These are phyloP conservation scores for Ustilago xerochloae DNA, from an alignment of 1,284 basidiomycete genomes.

Conservation along the genomic window DNA sequence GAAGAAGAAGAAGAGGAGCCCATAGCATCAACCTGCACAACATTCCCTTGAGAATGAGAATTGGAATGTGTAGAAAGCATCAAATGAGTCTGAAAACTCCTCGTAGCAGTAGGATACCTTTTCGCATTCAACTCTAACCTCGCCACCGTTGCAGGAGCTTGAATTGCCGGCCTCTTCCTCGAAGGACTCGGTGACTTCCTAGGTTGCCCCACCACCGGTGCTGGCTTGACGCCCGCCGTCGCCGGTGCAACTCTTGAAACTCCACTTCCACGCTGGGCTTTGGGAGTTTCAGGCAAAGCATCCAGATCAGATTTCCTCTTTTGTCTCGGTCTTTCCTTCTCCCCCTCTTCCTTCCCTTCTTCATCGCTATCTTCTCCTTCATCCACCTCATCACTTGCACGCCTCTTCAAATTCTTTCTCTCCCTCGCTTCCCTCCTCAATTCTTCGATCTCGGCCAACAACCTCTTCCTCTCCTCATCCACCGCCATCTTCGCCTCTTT, in stretches of 20 bases:
- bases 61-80: constrained; percentile 8
- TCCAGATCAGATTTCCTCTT: constrained; percentile 19
- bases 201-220: constrained; percentile 66
- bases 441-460: constrained; percentile 12
- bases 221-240: constrained; percentile 56
- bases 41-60: neutral
- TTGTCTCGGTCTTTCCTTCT: constrained; percentile 21
- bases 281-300: constrained; percentile 26
- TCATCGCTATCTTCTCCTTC: constrained; percentile 1
- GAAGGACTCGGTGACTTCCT: constrained; percentile 63
- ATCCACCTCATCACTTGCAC: constrained; percentile 17
- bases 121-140: constrained; percentile 28
- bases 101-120: constrained; percentile 18
- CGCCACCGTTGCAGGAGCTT: constrained; percentile 38
- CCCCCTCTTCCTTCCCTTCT: constrained; percentile 11
- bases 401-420: constrained; percentile 13
- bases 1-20: neutral
- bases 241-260: constrained; percentile 14
- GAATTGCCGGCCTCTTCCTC: constrained; percentile 55
- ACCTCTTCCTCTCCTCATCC: constrained; percentile 20
- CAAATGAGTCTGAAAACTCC: constrained; percentile 22
- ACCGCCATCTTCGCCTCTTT: constrained; percentile 30
- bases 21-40: neutral
- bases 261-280: constrained; percentile 12
- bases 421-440: neutral